Percentiles rank a stretch among this genome's conserved stretches.
Conservation (phyloP, 192 early-diverging fungal species). For the Obelidium mucronatum region DNA sequence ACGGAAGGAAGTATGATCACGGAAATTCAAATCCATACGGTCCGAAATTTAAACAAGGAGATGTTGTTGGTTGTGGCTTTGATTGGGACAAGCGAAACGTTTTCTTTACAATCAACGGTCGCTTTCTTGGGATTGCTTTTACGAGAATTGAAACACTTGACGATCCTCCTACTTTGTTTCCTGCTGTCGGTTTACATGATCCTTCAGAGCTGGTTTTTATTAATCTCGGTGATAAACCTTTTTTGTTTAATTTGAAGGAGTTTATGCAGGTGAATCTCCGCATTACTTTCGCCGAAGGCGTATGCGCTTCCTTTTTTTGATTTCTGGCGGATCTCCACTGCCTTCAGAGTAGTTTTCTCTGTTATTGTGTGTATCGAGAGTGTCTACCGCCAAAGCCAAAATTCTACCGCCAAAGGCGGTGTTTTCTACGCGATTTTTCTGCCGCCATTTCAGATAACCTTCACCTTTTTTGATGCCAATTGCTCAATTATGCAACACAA, state of each 20-base stretch:
- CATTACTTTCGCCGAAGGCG: too few relatives aligned
- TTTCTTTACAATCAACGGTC: slow-evolving; percentile 34
- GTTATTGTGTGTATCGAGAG: too few relatives aligned
- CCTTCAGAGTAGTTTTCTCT: too few relatives aligned
- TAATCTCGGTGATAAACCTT: neutral
- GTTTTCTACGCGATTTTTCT: too few relatives aligned
- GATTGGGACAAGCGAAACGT: slow-evolving; percentile 17
- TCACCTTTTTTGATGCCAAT: too few relatives aligned
- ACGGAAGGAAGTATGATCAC: slow-evolving; percentile 3
- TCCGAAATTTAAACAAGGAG: slow-evolving; percentile 23
- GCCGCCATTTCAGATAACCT: too few relatives aligned
- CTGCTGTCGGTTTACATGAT: slow-evolving; percentile 24
- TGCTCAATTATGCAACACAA: too few relatives aligned
- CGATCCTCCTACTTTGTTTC: neutral
- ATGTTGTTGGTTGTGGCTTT: slow-evolving; percentile 31
- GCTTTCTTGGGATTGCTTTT: slow-evolving; percentile 26
- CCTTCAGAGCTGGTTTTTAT: slow-evolving; percentile 4
- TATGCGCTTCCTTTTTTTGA: too few relatives aligned
- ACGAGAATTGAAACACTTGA: slow-evolving; percentile 13
- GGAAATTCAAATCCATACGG: slow-evolving; percentile 4
- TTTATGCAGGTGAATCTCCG: too few relatives aligned
- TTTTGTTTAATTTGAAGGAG: neutral
- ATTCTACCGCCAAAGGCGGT: too few relatives aligned
- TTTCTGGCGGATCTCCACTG: too few relatives aligned
- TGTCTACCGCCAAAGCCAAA: too few relatives aligned